Conservation (phyloP, 148 eudicot genomes). For the Vaccinium myrtillus region DNA sequence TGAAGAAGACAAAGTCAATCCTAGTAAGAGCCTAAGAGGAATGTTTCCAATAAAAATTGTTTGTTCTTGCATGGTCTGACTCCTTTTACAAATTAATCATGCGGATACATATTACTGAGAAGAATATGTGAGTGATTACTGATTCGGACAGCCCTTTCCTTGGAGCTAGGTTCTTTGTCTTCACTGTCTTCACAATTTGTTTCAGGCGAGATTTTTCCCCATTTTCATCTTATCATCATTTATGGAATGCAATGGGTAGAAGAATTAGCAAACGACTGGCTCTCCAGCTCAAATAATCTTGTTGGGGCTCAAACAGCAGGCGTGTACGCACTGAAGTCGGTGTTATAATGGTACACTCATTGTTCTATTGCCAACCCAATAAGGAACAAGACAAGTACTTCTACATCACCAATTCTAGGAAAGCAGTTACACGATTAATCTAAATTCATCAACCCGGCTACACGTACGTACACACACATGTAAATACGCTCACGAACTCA, state of each 20-base stretch:
- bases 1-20: not conserved
- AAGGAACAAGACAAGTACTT: not conserved
- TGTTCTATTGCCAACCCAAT: no score
- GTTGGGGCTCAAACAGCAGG: not conserved
- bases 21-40: not conserved
- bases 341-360: no score
- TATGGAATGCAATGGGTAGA: not conserved
- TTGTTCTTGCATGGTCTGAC: not conserved
- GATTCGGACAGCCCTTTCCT: no score
- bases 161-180: no score
- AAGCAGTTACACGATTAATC: not conserved
- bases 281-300: not conserved
- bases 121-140: no score
- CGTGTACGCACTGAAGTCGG: no score
- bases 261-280: not conserved
- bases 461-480: no score
- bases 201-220: not conserved
- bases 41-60: not conserved
- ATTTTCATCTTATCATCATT: not conserved
- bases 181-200: no score
- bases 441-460: not conserved
- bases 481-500: no score
- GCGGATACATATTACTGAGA: not conserved
- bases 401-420: not conserved
- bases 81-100: not conserved